Base-by-base conservation (phyloP, 306 rosid species). In the Herpetospermum pedunculosum region DNA sequence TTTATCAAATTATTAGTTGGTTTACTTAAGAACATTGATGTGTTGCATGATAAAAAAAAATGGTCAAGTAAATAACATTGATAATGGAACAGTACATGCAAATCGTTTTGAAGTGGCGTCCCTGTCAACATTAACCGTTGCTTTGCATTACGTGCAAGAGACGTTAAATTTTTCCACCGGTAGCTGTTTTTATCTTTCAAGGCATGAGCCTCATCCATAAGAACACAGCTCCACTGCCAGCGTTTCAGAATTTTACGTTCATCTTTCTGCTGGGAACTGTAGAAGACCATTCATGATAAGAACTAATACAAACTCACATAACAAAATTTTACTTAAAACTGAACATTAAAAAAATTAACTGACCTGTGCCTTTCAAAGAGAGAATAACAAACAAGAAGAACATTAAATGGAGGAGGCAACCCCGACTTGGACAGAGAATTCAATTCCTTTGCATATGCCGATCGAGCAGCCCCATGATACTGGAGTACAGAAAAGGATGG, bases 171-270 rank as follows among this genome's bases (percentile, higher is more conserved):
- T 82, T 94, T 91, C 97, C 97, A 94, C 90, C 99, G 85, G 77
- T 83, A 91, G 83, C 97, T 94, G 79, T 78, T 89, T 83, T 83
- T 94, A 80, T 94, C 96, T 88, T 94, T 94, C 85, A 94, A 84
- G 58, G 96, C 99, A 88, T 94, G 99, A 62, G 99, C 99, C 85
- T 94, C 97, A 18, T 94, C 97, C 99, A 94, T 94, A 72, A 94
- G 89, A 78, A 94, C 97, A 82, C 96, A 89, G 80, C 99, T 94
- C 96, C 97, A 94, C 55, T 70, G 84, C 99, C 96, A 94, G 32
- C 96, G 95, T 86, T 91, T 94, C 77, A 94, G 85, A 76, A 87
- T 79, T 84, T 85, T 94, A 32, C 96, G 97, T 75, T 94, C 99
- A 78, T 94, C 98, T 82, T 94, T 94, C 85, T 94, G 98, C 83